phyloP scores from a whole-genome alignment of 208 protist genomes.

The Herpetomonas samuelpessoai region DNA sequence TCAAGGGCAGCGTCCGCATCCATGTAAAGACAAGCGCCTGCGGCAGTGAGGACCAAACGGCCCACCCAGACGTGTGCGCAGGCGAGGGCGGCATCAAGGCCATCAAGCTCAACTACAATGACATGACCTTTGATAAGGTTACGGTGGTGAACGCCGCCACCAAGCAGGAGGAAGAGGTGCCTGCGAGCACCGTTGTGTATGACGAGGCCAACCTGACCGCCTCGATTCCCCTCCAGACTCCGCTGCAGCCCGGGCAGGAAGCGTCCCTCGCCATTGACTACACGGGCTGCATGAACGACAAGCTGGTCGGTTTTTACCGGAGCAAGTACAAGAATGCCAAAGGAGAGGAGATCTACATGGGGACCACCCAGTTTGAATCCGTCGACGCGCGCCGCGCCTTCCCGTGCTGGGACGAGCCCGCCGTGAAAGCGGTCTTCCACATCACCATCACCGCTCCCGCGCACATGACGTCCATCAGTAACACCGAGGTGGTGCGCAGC shows the following conservation, averaged over 20 bases:
- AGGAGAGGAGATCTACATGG: slow-evolving; percentile 58
- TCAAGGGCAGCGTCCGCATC: slow-evolving; percentile 57
- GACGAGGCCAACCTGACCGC: slow-evolving; percentile 26
- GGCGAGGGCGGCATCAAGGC: slow-evolving; percentile 11
- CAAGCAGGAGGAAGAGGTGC: not conserved
- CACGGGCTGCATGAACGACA: slow-evolving; percentile 89
- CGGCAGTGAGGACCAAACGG: slow-evolving; percentile 46
- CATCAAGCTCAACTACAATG: slow-evolving; percentile 72
- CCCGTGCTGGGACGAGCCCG: slow-evolving; percentile 96
- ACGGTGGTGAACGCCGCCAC: slow-evolving; percentile 13
- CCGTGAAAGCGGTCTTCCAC: slow-evolving; percentile 93
- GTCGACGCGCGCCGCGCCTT: slow-evolving; percentile 91
- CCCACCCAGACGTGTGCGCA: slow-evolving; percentile 29
- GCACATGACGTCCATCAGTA: slow-evolving; percentile 79
- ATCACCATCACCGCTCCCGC: slow-evolving; percentile 79
- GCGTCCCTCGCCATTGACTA: slow-evolving; percentile 72
- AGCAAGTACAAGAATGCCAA: slow-evolving; percentile 77
- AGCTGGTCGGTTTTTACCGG: slow-evolving; percentile 93
- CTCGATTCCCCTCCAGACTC: slow-evolving; percentile 20
- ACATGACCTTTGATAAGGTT: slow-evolving; percentile 43
- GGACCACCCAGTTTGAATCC: slow-evolving; percentile 92
- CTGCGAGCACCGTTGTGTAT: slow-evolving; percentile 18
- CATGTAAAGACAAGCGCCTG: slow-evolving; percentile 35
- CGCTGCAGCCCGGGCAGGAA: slow-evolving; percentile 20
- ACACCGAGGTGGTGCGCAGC: slow-evolving; percentile 37